Evolutionary conservation across 257 asterid genomes (phyloP).

Genomic region (Rehmannia glutinosa): DNA sequence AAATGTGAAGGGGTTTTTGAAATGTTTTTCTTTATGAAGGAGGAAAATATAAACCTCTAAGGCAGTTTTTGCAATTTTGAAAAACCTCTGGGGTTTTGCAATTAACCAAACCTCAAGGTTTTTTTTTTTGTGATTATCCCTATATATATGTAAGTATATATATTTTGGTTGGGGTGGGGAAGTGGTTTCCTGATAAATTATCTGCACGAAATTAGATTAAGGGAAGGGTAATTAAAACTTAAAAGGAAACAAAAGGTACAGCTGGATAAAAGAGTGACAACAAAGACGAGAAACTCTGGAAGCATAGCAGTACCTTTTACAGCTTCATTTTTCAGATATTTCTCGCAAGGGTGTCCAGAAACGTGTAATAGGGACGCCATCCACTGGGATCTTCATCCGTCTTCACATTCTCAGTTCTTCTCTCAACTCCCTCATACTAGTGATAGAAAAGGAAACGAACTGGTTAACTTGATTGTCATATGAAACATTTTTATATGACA

Average conservation of each 20-base stretch:
- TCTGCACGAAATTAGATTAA: neutral
- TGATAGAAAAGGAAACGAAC: constrained; percentile 5
- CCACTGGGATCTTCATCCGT: constrained; percentile 86
- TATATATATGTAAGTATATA: too few relatives aligned
- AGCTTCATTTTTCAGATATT: constrained; percentile 67
- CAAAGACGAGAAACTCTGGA: neutral
- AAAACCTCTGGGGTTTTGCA: too few relatives aligned
- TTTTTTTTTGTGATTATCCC: too few relatives aligned
- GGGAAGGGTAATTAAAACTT: neutral
- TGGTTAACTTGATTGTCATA: constrained; percentile 3
- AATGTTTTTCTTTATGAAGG: too few relatives aligned
- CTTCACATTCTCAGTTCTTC: constrained; percentile 59
- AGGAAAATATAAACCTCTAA: too few relatives aligned
- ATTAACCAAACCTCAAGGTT: too few relatives aligned
- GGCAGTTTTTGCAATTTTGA: too few relatives aligned
- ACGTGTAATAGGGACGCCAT: constrained; percentile 72
- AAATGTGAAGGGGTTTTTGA: too few relatives aligned
- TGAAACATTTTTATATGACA: neutral
- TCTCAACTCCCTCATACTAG: constrained; percentile 66
- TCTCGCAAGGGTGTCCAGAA: constrained; percentile 70
- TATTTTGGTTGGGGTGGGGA: neutral
- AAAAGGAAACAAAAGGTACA: neutral
- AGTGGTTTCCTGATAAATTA: neutral
- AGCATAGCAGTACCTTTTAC: constrained; percentile 51
- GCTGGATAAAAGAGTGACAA: neutral